These are phyloP conservation scores for Aspergillus ochraceoroseus DNA, from an alignment of 2,329 filamentous ascomycete genomes.

Conservation along the genomic window DNA sequence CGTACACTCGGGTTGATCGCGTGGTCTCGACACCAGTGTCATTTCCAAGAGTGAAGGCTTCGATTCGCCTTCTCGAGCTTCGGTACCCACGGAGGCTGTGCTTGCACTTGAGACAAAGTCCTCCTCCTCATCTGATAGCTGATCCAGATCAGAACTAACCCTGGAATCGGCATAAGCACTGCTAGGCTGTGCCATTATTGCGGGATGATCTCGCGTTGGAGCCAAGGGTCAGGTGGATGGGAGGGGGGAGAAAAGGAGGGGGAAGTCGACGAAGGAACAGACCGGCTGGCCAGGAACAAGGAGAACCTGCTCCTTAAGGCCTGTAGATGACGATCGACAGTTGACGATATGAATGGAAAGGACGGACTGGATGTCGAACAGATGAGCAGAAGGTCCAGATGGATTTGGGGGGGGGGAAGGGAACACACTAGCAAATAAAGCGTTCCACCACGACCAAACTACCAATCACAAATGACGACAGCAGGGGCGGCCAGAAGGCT, in stretches of 20 bases:
- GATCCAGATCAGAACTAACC: slow-evolving; percentile 22
- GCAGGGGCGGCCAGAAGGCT: slow-evolving; percentile 7
- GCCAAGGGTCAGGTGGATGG: slow-evolving; percentile 1
- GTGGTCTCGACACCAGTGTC: background rate
- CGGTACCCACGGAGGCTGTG: slow-evolving; percentile 21
- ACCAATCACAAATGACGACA: slow-evolving; percentile 15
- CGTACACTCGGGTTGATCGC: background rate
- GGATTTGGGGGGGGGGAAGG: slow-evolving; percentile 9
- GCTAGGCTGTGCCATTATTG: slow-evolving; percentile 26
- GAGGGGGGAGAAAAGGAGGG: background rate
- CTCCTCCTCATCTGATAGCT: slow-evolving; percentile 32
- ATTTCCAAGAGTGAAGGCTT: slow-evolving; percentile 11
- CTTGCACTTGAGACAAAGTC: slow-evolving; percentile 28
- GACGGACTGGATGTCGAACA: slow-evolving; percentile 16
- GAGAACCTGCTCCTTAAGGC: slow-evolving; percentile 7
- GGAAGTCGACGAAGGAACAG: slow-evolving; percentile 2
- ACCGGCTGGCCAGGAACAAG: background rate
- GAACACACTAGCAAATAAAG: slow-evolving; percentile 14
- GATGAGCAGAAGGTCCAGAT: slow-evolving; percentile 7
- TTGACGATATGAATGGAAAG: slow-evolving; percentile 9
- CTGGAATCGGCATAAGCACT: slow-evolving; percentile 24
- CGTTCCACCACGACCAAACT: slow-evolving; percentile 11
- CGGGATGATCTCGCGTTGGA: slow-evolving; percentile 9
- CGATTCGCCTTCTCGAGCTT: slow-evolving; percentile 16
- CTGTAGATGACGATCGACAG: slow-evolving; percentile 2